Percentiles rank a stretch among this genome's conserved stretches.
phyloP scores from a whole-genome alignment of 169 alveolate genomes.

The Theileria luwenshuni region DNA sequence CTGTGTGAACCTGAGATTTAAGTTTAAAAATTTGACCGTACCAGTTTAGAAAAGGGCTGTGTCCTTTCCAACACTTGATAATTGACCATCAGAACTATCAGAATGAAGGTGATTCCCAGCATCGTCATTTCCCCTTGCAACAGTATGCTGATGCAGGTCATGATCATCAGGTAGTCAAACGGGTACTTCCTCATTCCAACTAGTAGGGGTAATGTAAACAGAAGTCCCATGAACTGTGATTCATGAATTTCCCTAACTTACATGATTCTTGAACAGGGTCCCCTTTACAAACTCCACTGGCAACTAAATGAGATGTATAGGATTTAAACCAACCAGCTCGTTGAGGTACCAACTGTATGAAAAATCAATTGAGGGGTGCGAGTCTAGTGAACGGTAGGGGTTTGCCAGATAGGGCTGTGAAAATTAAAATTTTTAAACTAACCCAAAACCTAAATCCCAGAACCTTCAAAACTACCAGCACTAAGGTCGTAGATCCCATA shows the following conservation, averaged over 20 bases:
- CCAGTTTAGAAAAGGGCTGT: conserved; percentile 61
- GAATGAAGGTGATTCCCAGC: conserved; percentile 43
- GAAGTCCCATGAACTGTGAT: conserved; percentile 43
- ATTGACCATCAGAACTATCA: conserved; percentile 41
- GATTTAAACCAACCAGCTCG: conserved; percentile 28
- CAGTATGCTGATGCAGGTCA: conserved; percentile 28
- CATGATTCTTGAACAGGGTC: conserved; percentile 42
- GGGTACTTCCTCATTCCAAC: conserved; percentile 50
- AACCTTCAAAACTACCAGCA: conserved; percentile 12
- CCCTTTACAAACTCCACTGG: conserved; percentile 37
- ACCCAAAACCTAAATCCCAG: not conserved
- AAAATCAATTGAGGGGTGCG: conserved; percentile 49
- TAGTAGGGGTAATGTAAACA: conserved; percentile 57
- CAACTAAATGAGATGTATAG: conserved; percentile 9
- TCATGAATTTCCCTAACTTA: conserved; percentile 23
- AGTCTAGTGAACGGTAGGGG: conserved; percentile 26
- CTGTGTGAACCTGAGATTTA: conserved; percentile 21
- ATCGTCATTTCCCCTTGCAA: conserved; percentile 39
- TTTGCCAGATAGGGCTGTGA: conserved; percentile 22
- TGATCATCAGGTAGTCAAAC: conserved; percentile 42
- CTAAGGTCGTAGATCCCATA: conserved; percentile 29
- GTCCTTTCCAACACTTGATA: conserved; percentile 52
- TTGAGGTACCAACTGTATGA: conserved; percentile 62
- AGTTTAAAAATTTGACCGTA: not conserved
- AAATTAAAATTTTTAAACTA: not conserved